Conservation (phyloP, 768 basidiomycete genomes). For the Tylopilus sp. region DNA sequence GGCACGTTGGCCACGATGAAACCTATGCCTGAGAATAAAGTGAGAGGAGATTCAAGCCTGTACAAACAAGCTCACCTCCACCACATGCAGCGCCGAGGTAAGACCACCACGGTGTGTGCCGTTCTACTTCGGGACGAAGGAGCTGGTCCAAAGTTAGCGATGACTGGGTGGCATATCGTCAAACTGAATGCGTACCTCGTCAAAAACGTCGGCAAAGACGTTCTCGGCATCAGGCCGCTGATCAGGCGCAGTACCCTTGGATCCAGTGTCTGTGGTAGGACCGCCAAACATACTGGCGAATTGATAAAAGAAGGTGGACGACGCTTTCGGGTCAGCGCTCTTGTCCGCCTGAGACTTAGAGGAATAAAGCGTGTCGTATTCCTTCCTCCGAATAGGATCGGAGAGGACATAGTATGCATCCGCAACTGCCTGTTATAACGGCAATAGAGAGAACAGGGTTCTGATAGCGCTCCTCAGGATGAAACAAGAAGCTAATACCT, state of each 20-base stretch:
- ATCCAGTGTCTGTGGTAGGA: slow-evolving; percentile 17
- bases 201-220: slow-evolving; percentile 88
- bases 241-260: slow-evolving; percentile 32
- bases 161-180: not conserved
- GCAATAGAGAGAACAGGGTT: not conserved
- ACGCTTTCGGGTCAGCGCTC: slow-evolving; percentile 62
- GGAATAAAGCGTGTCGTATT: slow-evolving; percentile 69
- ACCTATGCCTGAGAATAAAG: slow-evolving; percentile 29
- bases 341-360: slow-evolving; percentile 48
- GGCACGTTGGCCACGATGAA: slow-evolving; percentile 73
- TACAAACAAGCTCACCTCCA: slow-evolving; percentile 37
- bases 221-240: slow-evolving; percentile 72
- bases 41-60: slow-evolving; percentile 28
- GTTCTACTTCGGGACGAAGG: slow-evolving; percentile 77
- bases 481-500: slow-evolving; percentile 45
- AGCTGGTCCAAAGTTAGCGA: slow-evolving; percentile 42
- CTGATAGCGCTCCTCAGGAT: not conserved
- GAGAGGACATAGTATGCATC: slow-evolving; percentile 95
- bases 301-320: slow-evolving; percentile 70
- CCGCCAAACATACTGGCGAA: slow-evolving; percentile 71
- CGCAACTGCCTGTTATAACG: slow-evolving; percentile 57
- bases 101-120: slow-evolving; percentile 68
- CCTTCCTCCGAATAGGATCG: slow-evolving; percentile 64
- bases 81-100: slow-evolving; percentile 71
- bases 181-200: slow-evolving; percentile 57